A percentile compares a stretch with the other conserved stretches of the same genome.
Evolutionary conservation across 1,284 basidiomycete genomes (phyloP).

Genomic region (Microbotryum saponariae): DNA sequence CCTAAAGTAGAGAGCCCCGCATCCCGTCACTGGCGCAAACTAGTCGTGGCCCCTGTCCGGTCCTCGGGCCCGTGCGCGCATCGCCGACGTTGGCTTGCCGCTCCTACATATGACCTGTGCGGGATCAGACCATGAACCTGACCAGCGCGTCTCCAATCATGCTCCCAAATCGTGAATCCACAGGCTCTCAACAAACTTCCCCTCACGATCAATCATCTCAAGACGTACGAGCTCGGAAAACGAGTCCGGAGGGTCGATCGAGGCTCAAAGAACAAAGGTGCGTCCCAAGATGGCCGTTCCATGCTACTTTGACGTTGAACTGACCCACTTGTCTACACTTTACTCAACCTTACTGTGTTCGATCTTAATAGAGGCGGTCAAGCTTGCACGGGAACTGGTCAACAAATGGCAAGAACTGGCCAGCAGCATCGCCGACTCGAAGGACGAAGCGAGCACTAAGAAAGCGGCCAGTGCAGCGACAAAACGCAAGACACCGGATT

Average conservation of each 20-base stretch:
- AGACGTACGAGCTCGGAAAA: conserved; percentile 6
- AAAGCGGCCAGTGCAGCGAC: no score
- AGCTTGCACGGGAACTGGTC: conserved; percentile 8
- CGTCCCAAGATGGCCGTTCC: conserved; percentile 6
- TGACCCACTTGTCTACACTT: not conserved
- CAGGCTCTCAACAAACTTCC: conserved; percentile 22
- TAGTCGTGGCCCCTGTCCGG: not conserved
- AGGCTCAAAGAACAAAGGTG: not conserved
- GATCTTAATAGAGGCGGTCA: conserved; percentile 1
- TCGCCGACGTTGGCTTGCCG: not conserved
- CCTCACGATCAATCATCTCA: conserved; percentile 11
- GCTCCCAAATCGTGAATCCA: not conserved
- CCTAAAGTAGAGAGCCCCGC: no score
- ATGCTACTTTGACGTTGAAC: not conserved
- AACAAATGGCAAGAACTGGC: conserved; percentile 12
- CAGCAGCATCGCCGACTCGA: no score
- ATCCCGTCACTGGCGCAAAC: not conserved
- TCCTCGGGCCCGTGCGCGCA: not conserved
- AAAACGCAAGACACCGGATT: no score
- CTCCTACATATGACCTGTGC: not conserved
- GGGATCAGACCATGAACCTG: not conserved
- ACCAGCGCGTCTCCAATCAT: not conserved
- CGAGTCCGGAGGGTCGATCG: conserved; percentile 6
- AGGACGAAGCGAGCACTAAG: no score
- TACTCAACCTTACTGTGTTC: not conserved